Conservation (phyloP, 2,329 filamentous ascomycete species). For the Xylogone sp. region DNA sequence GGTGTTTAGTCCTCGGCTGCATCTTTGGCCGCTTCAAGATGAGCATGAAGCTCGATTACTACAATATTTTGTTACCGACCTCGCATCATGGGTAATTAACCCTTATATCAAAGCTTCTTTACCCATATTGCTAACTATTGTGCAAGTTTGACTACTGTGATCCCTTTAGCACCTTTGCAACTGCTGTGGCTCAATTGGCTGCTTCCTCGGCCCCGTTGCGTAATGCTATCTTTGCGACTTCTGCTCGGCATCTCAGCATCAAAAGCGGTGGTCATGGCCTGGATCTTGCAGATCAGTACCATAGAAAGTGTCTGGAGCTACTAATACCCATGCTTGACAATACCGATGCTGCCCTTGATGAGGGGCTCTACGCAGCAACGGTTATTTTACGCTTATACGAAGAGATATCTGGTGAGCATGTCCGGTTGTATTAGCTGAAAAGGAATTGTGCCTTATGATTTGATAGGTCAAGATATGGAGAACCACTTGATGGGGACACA, state of each 20-base stretch:
- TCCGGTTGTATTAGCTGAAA: too few species aligned
- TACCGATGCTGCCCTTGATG: not conserved
- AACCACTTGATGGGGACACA: not conserved
- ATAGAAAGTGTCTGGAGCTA: not conserved
- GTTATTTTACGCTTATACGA: not conserved
- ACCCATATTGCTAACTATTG: not conserved
- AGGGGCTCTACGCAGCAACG: not conserved
- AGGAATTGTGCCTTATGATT: not conserved
- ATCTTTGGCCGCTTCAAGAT: not conserved
- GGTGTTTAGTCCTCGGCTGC: not conserved
- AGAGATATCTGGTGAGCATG: not conserved
- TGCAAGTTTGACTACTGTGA: not conserved
- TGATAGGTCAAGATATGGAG: not conserved
- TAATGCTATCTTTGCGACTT: conserved; percentile 1
- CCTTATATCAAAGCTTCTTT: not conserved
- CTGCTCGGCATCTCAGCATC: conserved; percentile 1
- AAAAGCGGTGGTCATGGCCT: not conserved
- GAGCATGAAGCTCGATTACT: not conserved
- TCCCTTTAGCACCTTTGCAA: not conserved
- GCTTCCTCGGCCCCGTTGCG: not conserved
- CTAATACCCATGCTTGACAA: not conserved
- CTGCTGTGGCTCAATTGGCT: not conserved
- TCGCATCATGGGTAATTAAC: not conserved
- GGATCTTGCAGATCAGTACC: not conserved
- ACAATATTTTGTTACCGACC: not conserved